Conservation (phyloP, 1,139 yeast genomes). For the Wickerhamomyces sp. region DNA sequence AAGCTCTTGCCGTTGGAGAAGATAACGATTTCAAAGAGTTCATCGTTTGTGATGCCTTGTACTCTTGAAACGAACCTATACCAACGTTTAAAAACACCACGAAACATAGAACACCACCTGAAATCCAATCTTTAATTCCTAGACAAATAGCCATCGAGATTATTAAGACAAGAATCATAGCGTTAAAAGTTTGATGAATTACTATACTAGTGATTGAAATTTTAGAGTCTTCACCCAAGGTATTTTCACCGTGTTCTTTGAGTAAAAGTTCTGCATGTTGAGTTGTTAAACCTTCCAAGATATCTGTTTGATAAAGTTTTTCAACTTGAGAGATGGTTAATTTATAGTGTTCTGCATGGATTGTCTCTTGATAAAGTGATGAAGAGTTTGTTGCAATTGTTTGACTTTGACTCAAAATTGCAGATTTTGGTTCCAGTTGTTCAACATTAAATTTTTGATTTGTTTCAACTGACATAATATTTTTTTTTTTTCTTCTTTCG, state of each 20-base stretch:
- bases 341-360: slow-evolving; percentile 19
- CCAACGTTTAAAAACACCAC: slow-evolving; percentile 62
- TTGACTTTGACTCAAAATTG: no score
- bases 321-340: slow-evolving; percentile 30
- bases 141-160: slow-evolving; percentile 73
- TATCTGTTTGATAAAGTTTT: slow-evolving; percentile 34
- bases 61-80: slow-evolving; percentile 70
- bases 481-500: no score
- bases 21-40: slow-evolving; percentile 64
- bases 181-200: slow-evolving; percentile 70
- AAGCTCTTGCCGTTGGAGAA: slow-evolving; percentile 68
- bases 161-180: slow-evolving; percentile 71
- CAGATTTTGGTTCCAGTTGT: no score
- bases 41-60: slow-evolving; percentile 77
- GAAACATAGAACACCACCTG: slow-evolving; percentile 77
- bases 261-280: slow-evolving; percentile 22
- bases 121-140: slow-evolving; percentile 74
- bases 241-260: slow-evolving; percentile 49
- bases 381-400: no score
- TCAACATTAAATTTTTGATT: no score
- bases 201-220: slow-evolving; percentile 55
- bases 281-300: slow-evolving; percentile 43
- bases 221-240: slow-evolving; percentile 54
- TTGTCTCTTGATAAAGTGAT: slow-evolving; percentile 8
- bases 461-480: no score